Evolutionary conservation across 2,329 filamentous ascomycete species (phyloP), one percentile per base, ranked within the genome.

Genomic region (Pseudogymnoascus sp.): DNA sequence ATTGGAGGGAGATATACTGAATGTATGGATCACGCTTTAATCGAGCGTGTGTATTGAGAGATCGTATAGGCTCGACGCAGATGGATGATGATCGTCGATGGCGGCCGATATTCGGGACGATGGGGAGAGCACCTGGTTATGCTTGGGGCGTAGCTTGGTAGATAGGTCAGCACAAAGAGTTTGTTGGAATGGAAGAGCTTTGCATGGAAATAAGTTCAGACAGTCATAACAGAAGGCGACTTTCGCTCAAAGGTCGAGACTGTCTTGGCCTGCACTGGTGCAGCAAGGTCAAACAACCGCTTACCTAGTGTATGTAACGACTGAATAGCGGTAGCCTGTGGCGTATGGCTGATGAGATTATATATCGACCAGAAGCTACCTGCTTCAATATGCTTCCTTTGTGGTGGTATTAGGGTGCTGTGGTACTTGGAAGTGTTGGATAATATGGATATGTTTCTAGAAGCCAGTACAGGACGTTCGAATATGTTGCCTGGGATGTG

Each of bases 1-100:
- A 78, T 89, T 90, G 79, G 69, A 66, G 50, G 69, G 61, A 64
- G 70, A 63, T 70, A 72, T 72, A 50, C 64, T 70, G 70, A 62
- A 64, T 67, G 67, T 65, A 69, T 70, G 68, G 68, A 63, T 60
- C 59, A 60, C 59, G 59, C 59, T 40, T 37, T 18, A 4, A 10
- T 56, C 28, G 16, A 56, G 50, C 50, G 50, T 56, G 50, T 38
- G 35, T 33, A 56, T 33, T 33, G 50, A 33, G 28, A 56, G 50
- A 33, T 56, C 25, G 50, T 56, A 56, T 56, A 28, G 25, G 50
- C n/a, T 56, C 25, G 50, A 56, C 25, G 10, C 16, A 10, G 28
- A 56, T 56, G 50, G 50, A 56, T 56, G 50, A 56, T 56, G 50
- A 33, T 56, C 16, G 50, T 56, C 25, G 8, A 18, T 31, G 47